Conservation (phyloP, 2,329 filamentous ascomycete genomes). For the Fusarium sp. region DNA sequence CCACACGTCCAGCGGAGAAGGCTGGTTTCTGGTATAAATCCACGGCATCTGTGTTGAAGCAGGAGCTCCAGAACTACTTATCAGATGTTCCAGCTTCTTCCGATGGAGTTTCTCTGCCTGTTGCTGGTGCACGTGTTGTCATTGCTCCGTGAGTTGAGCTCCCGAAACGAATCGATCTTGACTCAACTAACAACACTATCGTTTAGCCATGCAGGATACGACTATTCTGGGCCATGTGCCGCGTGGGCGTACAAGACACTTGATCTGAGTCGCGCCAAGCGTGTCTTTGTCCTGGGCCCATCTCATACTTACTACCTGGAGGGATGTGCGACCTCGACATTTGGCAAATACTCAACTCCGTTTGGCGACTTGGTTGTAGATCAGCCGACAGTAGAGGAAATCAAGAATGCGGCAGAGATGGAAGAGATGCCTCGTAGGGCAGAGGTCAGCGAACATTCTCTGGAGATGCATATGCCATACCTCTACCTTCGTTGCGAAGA, state of each 20-base stretch:
- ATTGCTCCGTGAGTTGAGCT: slow-evolving; percentile 84
- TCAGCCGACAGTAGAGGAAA: slow-evolving; percentile 61
- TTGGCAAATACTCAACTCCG: slow-evolving; percentile 78
- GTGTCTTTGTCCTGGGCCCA: slow-evolving; percentile 91
- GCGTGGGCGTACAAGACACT: slow-evolving; percentile 95
- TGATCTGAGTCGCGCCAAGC: slow-evolving; percentile 84
- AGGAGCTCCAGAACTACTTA: slow-evolving; percentile 82
- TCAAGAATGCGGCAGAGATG: slow-evolving; percentile 57
- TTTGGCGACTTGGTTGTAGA: slow-evolving; percentile 79
- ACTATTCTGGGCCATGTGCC: slow-evolving; percentile 90
- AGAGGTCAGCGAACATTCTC: slow-evolving; percentile 89
- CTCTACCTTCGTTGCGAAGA: slow-evolving; percentile 80
- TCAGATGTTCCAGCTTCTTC: slow-evolving; percentile 75
- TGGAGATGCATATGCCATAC: slow-evolving; percentile 97
- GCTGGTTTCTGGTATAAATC: slow-evolving; percentile 90
- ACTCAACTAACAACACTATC: background rate
- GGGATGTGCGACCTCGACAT: slow-evolving; percentile 81
- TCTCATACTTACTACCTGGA: slow-evolving; percentile 88
- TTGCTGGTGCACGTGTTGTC: slow-evolving; percentile 81
- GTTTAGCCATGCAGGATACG: slow-evolving; percentile 88
- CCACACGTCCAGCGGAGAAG: slow-evolving; percentile 72
- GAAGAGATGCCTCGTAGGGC: slow-evolving; percentile 70
- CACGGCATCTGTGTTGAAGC: slow-evolving; percentile 69
- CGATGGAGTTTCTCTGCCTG: slow-evolving; percentile 71
- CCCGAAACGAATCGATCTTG: fast-evolving